Base-by-base conservation (phyloP, 176 grass and related monocot genomes). In the Chrysopogon serrulatus region DNA sequence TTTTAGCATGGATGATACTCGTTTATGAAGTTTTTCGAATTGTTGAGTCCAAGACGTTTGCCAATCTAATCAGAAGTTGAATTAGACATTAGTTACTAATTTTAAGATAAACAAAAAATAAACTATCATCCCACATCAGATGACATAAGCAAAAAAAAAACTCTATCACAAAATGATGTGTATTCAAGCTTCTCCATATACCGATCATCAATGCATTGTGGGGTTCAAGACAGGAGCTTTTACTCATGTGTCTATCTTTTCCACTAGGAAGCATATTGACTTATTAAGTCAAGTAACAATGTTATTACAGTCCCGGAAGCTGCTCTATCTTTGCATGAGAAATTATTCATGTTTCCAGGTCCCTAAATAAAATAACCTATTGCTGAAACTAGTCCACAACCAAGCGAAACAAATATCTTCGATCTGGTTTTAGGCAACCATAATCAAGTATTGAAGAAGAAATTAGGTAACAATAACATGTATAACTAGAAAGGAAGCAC, bases 1-100 rank as follows among this genome's bases (percentile, higher is more conserved):
- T 75, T 87, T 57, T 32, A 90, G 89, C 91, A 98, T 90, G 76
- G 83, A 74, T 88, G 68, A 88, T 77, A 98, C 75, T 76, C 91
- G 85, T 65, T 87, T 98, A 73, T 93, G 80, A 77, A 98, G 83
- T 86, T 83, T 93, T 91, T 93, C 24, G 84, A 82, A 83, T 89
- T 92, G 79, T 91, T 93, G 69, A 87, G 76, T 60, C 93, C 91
- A 82, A 98, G 80, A 56, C 91, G 84, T 82, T 85, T 90, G 67
- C 88, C 86, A 84, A 98, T 77, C 96, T 98, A 81, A 54, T 80
- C 62, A 54, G 65, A 77, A 88, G 40, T 93, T 64, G 79, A 54
- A 53, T 53, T 9, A 73, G 68, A 82, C 4, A 84, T 14, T 86
- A 59, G 23, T 71, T 83, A 18, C 68, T 45, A 41, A 73, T 32